Evolutionary conservation across 2,329 filamentous ascomycete genomes (phyloP), one percentile per base, ranked within the genome.

Genomic region (Didymella keratinophila): DNA sequence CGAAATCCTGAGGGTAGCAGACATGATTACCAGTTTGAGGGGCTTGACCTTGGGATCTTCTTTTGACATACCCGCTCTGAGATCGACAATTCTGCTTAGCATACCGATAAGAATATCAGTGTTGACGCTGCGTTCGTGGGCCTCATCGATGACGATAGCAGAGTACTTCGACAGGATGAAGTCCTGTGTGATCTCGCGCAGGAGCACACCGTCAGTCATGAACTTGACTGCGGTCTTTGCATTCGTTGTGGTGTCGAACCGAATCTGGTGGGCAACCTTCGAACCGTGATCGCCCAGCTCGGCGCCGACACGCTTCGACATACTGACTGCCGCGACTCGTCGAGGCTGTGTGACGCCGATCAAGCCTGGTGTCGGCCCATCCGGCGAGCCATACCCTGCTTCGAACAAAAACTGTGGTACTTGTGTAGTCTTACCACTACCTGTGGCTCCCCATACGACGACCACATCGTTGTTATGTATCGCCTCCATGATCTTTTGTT

Each of bases 41-140:
- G 93, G 93, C 64, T 88, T 79, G 52, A 75, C 89, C 1, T 86
- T 85, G 0, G 88, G 80, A 60, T 95, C 86, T 74, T 95, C 89
- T 60, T 85, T 80, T 8, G 86, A 86, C 79, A 97, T 84, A 37
- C 92, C 86, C 52, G 89, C 86, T 58, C 95, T 86, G 52, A 97
- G 80, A 66, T 92, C 92, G 46, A 97, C 91, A 32, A 98, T 93
- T 71, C 94, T 87, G 71, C 93, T 97, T 16, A 98, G 86, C 87
- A 99, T 96, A 49, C 95, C 95, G 65, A 99, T 93, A n/a, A 99
- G 80, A 39, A 99, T 96, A 75, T 99, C 96, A 0, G 96, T 99
- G 72, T 99, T 98, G 69, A 97, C 91, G 70, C 93, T 98, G 69
- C 96, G 87, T 76, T 99, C 95, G 80, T 99, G 95, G 1, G 95